Base-by-base conservation (phyloP, 1,139 yeast species). In the Scheffersomyces parashehatae region DNA sequence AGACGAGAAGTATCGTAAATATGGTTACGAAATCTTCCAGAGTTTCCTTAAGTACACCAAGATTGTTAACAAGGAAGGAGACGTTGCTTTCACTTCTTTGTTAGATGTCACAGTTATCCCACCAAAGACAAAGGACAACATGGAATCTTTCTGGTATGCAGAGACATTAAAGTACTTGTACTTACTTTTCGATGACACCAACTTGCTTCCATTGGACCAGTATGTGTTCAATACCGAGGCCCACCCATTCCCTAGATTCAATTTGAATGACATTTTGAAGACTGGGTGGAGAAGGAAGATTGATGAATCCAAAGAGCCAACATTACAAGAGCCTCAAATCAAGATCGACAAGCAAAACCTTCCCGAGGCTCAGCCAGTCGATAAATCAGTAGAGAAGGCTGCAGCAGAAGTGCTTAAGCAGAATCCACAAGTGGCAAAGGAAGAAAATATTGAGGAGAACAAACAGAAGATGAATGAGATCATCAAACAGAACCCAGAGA, bases 81-180 rank as follows among this genome's bases (percentile, higher is more conserved):
- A 70, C 43, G 65, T 70, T 5, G 77, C 90, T 3, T 90, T 82
- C 64, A 75, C 89, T 1, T 79, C 88, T 5, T 65, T 91, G 51
- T 71, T 76, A 41, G 88, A 88, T 59, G 95, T 89, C 39, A 72
- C 81, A 1, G 51, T 56, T 2, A 74, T 80, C 12, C 82, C 88
- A 8, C 69, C 81, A 1, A 64, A 60, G 29, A 65, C 61, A 51
- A 68, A 79, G 43, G 96, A 91, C 65, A 88, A 88, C 59, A 81
- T 88, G 78, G 97, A 91, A 64, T 85, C 95, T 12, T 89, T 89
- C 73, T 91, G 98, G 98, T 73, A 88, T 46, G 91, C 97, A 0
- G 97, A 91, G 64, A 91, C 98, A 1, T 77, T 91, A 59, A 91
- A 91, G 65, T 91, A 91, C 63, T 73, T 91, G 45, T 90, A 89